Conservation (phyloP, 257 asterid species). For the Gardenia jasminoides region DNA sequence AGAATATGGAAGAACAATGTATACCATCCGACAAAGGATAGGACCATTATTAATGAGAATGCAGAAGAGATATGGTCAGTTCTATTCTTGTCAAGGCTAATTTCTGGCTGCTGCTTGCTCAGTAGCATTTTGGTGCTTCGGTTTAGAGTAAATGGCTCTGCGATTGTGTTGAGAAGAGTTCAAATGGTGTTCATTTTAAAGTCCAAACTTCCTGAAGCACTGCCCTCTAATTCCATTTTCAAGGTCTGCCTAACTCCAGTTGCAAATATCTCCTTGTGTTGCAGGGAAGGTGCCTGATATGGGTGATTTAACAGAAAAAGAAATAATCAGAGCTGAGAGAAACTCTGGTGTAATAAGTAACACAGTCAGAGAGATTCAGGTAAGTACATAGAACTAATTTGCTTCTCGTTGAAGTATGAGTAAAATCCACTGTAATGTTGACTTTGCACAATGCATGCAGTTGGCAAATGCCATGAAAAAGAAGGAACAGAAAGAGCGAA, state of each 20-base stretch:
- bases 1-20: conserved; percentile 98
- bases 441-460: conserved; percentile 30
- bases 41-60: conserved; percentile 86
- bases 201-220: background rate
- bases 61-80: conserved; percentile 84
- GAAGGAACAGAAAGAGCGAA: conserved; percentile 63
- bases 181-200: background rate
- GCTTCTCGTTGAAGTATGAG: background rate
- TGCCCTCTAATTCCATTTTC: background rate
- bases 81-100: background rate
- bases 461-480: conserved; percentile 60
- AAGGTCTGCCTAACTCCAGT: background rate
- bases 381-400: conserved; percentile 30
- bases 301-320: conserved; percentile 86
- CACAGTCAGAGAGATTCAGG: conserved; percentile 86
- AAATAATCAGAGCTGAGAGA: conserved; percentile 79
- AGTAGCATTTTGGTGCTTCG: background rate
- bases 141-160: background rate
- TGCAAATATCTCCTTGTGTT: background rate
- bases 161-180: background rate
- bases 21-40: conserved; percentile 79
- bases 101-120: background rate
- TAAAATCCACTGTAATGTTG: conserved; percentile 1
- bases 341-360: conserved; percentile 72
- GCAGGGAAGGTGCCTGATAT: conserved; percentile 63